Conservation (phyloP, 805 yeast species). For the Barnettozyma salicaria region DNA sequence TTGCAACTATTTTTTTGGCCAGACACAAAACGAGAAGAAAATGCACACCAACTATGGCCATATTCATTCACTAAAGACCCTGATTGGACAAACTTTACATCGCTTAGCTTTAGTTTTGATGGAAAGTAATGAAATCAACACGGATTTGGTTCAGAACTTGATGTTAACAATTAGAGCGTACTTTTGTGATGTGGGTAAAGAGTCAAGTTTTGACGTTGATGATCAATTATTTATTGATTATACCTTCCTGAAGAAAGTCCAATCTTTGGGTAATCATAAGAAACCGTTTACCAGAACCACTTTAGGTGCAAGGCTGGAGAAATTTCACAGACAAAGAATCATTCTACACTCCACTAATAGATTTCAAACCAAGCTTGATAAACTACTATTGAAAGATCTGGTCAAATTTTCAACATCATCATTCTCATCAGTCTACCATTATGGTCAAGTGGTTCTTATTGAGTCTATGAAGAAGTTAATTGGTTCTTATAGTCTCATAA, state of each 20-base stretch:
- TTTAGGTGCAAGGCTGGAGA: slow-evolving; percentile 66
- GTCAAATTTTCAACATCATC: slow-evolving; percentile 59
- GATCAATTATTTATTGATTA: slow-evolving; percentile 50
- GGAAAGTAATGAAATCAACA: slow-evolving; percentile 52
- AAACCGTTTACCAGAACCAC: slow-evolving; percentile 75
- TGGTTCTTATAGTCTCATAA: slow-evolving; percentile 55
- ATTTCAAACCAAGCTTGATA: slow-evolving; percentile 61
- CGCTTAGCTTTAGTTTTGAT: slow-evolving; percentile 42
- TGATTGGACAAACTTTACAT: slow-evolving; percentile 61
- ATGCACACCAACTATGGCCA: slow-evolving; percentile 37
- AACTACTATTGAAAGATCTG: slow-evolving; percentile 55
- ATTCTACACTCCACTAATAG: slow-evolving; percentile 68
- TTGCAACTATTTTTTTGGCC: slow-evolving; percentile 60
- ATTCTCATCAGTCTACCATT: slow-evolving; percentile 59
- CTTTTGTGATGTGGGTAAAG: slow-evolving; percentile 77
- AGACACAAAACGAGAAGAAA: slow-evolving; percentile 39
- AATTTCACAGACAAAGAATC: slow-evolving; percentile 71
- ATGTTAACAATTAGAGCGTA: slow-evolving; percentile 65
- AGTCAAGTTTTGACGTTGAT: slow-evolving; percentile 51
- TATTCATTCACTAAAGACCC: slow-evolving; percentile 55
- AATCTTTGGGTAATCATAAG: slow-evolving; percentile 54
- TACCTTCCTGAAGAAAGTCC: slow-evolving; percentile 50
- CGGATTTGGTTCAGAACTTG: slow-evolving; percentile 53
- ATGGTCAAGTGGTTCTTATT: slow-evolving; percentile 63
- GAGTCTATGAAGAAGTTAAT: slow-evolving; percentile 65